Percentiles rank a stretch among this genome's conserved stretches.
Conservation (phyloP, 148 eudicot genomes). For the Pouteria glomerata region DNA sequence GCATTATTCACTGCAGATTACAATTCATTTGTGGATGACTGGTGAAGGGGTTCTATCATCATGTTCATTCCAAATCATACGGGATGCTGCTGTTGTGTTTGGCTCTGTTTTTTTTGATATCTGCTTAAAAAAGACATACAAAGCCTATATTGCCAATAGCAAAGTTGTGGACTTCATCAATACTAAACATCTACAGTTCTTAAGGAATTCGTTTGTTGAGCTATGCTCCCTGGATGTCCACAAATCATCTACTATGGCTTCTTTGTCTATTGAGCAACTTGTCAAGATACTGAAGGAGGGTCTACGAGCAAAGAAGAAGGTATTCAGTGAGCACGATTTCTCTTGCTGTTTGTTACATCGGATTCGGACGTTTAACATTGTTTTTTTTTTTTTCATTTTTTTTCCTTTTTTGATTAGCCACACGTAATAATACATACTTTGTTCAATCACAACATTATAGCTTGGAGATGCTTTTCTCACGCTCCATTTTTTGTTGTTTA, state of each 20-base stretch:
- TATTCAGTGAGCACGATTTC: constrained; percentile 21
- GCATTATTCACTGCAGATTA: constrained; percentile 42
- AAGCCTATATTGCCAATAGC: constrained; percentile 53
- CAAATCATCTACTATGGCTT: constrained; percentile 55
- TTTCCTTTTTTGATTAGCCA: background rate
- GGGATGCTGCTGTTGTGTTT: constrained; percentile 54
- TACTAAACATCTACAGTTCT: constrained; percentile 50
- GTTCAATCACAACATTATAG: background rate
- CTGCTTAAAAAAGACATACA: constrained; percentile 62
- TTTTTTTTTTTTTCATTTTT: background rate
- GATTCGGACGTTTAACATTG: background rate
- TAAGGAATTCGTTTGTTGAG: constrained; percentile 54
- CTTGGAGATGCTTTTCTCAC: background rate
- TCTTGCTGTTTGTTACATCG: background rate
- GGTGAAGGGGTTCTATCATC: constrained; percentile 61
- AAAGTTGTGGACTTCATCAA: constrained; percentile 41
- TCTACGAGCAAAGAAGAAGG: constrained; percentile 58
- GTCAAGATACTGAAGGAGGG: constrained; percentile 60
- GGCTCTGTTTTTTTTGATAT: constrained; percentile 49
- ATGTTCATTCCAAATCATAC: constrained; percentile 57
- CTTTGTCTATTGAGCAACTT: constrained; percentile 55
- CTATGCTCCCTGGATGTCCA: constrained; percentile 73
- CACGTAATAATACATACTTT: background rate
- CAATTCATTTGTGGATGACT: constrained; percentile 78
- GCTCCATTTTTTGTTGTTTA: background rate